phyloP scores from a whole-genome alignment of 371 early-diverging fungal genomes.

The Circinella umbellata region DNA sequence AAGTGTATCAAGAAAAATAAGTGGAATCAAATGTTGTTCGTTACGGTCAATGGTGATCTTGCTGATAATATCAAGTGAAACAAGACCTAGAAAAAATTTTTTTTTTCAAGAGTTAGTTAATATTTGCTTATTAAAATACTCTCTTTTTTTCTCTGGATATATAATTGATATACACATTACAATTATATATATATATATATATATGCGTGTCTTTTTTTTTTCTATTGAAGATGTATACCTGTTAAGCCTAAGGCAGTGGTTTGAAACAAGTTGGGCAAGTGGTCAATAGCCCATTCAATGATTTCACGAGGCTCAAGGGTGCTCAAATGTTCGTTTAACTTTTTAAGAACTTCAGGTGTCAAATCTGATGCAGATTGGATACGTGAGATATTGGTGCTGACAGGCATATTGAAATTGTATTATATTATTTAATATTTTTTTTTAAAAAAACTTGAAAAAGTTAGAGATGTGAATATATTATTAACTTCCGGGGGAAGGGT shows the following conservation, averaged over 20 bases:
- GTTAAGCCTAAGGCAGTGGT: constrained; percentile 94
- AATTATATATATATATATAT: background rate
- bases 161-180: background rate
- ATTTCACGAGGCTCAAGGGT: constrained; percentile 79
- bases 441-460: background rate
- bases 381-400: constrained; percentile 27
- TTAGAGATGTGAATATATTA: background rate
- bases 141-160: too few species aligned
- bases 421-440: constrained; percentile 7
- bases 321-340: constrained; percentile 66
- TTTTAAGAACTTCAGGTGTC: constrained; percentile 66
- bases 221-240: constrained; percentile 27
- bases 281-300: constrained; percentile 86
- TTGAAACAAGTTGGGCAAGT: constrained; percentile 84
- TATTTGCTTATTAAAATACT: background rate
- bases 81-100: constrained; percentile 59
- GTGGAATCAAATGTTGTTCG: constrained; percentile 68
- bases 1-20: constrained; percentile 92
- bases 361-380: constrained; percentile 49
- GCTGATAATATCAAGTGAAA: constrained; percentile 76
- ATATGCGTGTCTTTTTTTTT: constrained; percentile 2
- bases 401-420: constrained; percentile 17
- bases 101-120: background rate
- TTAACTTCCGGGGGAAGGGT: background rate
- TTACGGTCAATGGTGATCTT: constrained; percentile 63